Evolutionary conservation across 768 basidiomycete genomes (phyloP), one percentile per base, ranked within the genome.

Genomic region (Grammothele lineata): DNA sequence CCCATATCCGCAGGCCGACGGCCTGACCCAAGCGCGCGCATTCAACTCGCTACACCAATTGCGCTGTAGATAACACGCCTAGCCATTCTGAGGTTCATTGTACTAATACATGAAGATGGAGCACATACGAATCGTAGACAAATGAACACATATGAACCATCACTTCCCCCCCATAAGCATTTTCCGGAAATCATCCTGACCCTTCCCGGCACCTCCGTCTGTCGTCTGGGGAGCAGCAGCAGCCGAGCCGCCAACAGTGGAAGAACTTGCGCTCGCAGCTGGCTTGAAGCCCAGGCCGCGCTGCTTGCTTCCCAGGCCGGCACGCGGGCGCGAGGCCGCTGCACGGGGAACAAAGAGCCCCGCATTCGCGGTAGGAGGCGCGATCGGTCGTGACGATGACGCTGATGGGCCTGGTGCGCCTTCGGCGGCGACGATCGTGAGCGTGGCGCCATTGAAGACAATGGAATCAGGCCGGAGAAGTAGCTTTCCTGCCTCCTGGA

Each of bases 151-250:
- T n/a, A n/a, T n/a, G n/a, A n/a, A n/a, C n/a, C n/a, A 73, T 43
- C 45, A 53, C 49, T 58, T 52, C 17, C 58, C 57, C 48, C 69
- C 70, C 6, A 58, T 43, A 25, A 94, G 63, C 84, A 94, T 85
- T 59, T 83, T 89, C 47, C 92, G 72, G 64, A 95, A 95, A 57
- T 89, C 89, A 55, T 92, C 84, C 62, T 93, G 92, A 2, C 80
- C 78, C 61, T 77, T 83, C 23, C 68, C 43, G 19, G 40, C 46
- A 21, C 72, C 43, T 36, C 46, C 38, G 39, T 36, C 65, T 22
- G n/a, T 33, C 17, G 38, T 62, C 33, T 58, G 57, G 43, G 53
- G 51, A 54, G 8, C 27, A 30, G 8, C 14, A 30, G 59, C 33
- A 44, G 57, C 55, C 27, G 14, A 50, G 24, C 33, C 39, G 25